Percentiles rank a stretch among this genome's conserved stretches.
phyloP scores from a whole-genome alignment of 768 basidiomycete genomes.

The Russula dissimulans region DNA sequence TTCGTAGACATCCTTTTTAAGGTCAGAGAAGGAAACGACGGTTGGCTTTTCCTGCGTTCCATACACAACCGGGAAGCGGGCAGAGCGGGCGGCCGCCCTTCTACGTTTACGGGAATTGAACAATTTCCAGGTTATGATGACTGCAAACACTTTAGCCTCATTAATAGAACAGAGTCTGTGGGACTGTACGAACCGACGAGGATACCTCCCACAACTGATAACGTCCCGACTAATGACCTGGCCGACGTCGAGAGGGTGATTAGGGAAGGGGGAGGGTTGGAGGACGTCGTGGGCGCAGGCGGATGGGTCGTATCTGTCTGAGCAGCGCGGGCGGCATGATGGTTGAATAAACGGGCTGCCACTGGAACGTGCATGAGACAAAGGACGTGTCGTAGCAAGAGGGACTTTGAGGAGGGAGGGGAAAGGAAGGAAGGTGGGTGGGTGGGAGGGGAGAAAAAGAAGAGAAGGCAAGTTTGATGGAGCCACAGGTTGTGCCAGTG shows the following conservation, averaged over 20 bases:
- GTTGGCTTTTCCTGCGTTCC: not conserved
- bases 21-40: not conserved
- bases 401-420: conserved; percentile 6
- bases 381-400: conserved; percentile 3
- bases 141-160: conserved; percentile 3
- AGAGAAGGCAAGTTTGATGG: not conserved
- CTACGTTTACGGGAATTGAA: conserved; percentile 11
- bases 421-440: not conserved
- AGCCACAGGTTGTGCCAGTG: not conserved
- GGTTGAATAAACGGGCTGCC: conserved; percentile 3
- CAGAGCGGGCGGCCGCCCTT: not conserved
- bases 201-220: conserved; percentile 24
- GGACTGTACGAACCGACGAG: conserved; percentile 19
- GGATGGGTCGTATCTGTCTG: not conserved
- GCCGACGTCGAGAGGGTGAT: conserved; percentile 20
- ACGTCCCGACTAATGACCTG: conserved; percentile 22
- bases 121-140: conserved; percentile 18
- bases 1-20: not conserved
- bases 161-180: not conserved
- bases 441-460: conserved; percentile 4
- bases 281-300: not conserved
- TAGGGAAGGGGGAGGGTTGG: not conserved
- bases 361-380: conserved; percentile 6
- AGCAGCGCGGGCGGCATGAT: conserved; percentile 10
- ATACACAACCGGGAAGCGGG: not conserved